A percentile compares a stretch with the other conserved stretches of the same genome.
Conservation (phyloP, 768 basidiomycete genomes). For the Fomitopsis pulvina region DNA sequence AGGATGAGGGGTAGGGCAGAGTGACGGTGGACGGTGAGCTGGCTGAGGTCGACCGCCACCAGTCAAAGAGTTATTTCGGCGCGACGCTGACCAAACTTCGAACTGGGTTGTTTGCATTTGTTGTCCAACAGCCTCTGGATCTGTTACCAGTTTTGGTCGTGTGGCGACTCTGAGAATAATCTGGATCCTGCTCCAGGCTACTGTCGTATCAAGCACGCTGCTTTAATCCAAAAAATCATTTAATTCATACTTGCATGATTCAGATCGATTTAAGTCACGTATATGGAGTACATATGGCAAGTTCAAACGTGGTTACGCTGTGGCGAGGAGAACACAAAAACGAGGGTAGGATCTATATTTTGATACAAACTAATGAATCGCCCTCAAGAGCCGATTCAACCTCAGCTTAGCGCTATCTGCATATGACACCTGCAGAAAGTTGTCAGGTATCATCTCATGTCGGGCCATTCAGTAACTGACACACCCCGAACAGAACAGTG, state of each 20-base stretch:
- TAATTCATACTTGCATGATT: no score
- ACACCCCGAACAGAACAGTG: constrained; percentile 73
- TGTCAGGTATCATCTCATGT: constrained; percentile 3
- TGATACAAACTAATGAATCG: constrained; percentile 17
- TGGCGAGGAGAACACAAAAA: no score
- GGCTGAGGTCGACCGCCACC: neutral
- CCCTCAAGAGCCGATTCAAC: constrained; percentile 35
- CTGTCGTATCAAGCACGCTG: no score
- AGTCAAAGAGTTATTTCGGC: neutral
- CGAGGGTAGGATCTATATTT: neutral
- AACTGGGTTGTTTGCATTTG: constrained; percentile 12
- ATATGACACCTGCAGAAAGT: constrained; percentile 36
- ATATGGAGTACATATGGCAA: no score
- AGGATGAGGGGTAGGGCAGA: neutral
- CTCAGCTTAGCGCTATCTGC: constrained; percentile 46
- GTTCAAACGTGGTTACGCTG: no score
- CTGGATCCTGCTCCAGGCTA: no score
- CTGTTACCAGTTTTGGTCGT: neutral
- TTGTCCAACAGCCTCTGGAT: constrained; percentile 6
- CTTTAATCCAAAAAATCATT: no score
- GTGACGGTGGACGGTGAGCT: neutral
- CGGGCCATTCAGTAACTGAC: neutral
- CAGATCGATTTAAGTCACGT: no score
- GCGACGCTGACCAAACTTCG: constrained; percentile 1
- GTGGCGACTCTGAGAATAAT: no score